Percentiles rank a stretch among this genome's conserved stretches.
Evolutionary conservation across 768 basidiomycete species (phyloP).

Genomic region (Lentinula edodes): DNA sequence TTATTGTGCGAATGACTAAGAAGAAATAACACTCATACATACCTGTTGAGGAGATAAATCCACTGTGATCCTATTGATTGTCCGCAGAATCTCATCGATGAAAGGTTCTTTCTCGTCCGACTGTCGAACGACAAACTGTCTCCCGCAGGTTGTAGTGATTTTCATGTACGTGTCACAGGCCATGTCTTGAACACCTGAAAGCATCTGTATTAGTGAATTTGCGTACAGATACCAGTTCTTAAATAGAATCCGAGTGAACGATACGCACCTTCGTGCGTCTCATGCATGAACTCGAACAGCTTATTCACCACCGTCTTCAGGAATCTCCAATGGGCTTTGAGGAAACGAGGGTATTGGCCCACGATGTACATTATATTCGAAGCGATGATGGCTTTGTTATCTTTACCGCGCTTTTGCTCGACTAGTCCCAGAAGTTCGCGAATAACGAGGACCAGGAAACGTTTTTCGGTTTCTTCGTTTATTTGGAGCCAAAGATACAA

Average conservation of each 20-base stretch:
- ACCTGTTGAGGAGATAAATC: conserved; percentile 66
- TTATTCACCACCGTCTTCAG: conserved; percentile 84
- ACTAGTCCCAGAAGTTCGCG: conserved; percentile 73
- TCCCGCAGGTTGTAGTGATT: conserved; percentile 74
- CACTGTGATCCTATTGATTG: conserved; percentile 64
- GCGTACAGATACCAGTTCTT: too few relatives aligned
- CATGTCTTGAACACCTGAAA: conserved; percentile 77
- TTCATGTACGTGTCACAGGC: conserved; percentile 85
- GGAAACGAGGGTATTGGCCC: conserved; percentile 77
- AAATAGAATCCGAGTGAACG: too few relatives aligned
- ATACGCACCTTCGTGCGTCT: conserved; percentile 65
- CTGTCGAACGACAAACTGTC: conserved; percentile 80
- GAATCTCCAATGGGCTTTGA: conserved; percentile 86
- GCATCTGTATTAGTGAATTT: too few relatives aligned
- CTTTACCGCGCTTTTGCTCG: conserved; percentile 79
- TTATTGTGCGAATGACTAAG: too few relatives aligned
- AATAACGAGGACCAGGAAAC: conserved; percentile 78
- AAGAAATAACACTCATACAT: background rate
- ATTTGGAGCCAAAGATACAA: background rate
- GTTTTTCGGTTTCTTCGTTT: conserved; percentile 81
- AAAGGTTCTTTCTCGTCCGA: conserved; percentile 74
- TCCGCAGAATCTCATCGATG: conserved; percentile 70
- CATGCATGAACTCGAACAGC: conserved; percentile 83
- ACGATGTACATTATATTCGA: conserved; percentile 76
- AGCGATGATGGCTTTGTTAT: conserved; percentile 79